Percentiles rank a stretch among this genome's conserved stretches.
Evolutionary conservation across 495 filamentous ascomycete genomes (phyloP).

Genomic region (Penicillium verhagenii): DNA sequence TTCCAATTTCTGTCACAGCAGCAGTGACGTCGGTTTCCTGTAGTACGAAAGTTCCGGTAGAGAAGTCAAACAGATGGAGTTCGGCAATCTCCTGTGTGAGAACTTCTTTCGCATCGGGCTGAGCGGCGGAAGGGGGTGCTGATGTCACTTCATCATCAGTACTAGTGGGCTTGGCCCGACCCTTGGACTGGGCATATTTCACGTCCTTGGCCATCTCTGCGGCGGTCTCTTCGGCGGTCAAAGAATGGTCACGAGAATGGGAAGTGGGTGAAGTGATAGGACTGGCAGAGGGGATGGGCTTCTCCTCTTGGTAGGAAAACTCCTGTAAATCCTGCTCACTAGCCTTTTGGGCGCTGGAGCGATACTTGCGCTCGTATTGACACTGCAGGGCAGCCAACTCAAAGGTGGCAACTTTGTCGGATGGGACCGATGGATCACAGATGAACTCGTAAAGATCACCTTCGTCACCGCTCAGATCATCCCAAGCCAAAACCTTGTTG

Average conservation of each 20-base stretch:
- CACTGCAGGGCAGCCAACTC: slow-evolving; percentile 84
- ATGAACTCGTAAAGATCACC: slow-evolving; percentile 97
- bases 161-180: slow-evolving; percentile 33
- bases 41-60: slow-evolving; percentile 75
- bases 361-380: slow-evolving; percentile 95
- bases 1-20: slow-evolving; percentile 79
- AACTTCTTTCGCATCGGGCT: slow-evolving; percentile 69
- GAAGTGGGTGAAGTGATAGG: slow-evolving; percentile 66
- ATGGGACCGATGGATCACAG: slow-evolving; percentile 70
- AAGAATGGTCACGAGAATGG: slow-evolving; percentile 34
- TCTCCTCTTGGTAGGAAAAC: slow-evolving; percentile 77
- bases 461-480: slow-evolving; percentile 87
- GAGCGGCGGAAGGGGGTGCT: slow-evolving; percentile 56
- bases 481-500: slow-evolving; percentile 87
- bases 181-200: slow-evolving; percentile 44
- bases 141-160: slow-evolving; percentile 30
- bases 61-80: slow-evolving; percentile 90
- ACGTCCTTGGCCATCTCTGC: slow-evolving; percentile 47
- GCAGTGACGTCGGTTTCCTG: slow-evolving; percentile 75
- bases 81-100: slow-evolving; percentile 77
- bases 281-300: slow-evolving; percentile 79
- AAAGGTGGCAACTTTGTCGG: slow-evolving; percentile 74
- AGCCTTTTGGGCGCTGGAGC: slow-evolving; percentile 72
- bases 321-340: slow-evolving; percentile 76
- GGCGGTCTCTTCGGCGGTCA: slow-evolving; percentile 36